Percentiles rank a stretch among this genome's conserved stretches.
Conservation (phyloP, 768 basidiomycete genomes). For the Collybia mongolica region DNA sequence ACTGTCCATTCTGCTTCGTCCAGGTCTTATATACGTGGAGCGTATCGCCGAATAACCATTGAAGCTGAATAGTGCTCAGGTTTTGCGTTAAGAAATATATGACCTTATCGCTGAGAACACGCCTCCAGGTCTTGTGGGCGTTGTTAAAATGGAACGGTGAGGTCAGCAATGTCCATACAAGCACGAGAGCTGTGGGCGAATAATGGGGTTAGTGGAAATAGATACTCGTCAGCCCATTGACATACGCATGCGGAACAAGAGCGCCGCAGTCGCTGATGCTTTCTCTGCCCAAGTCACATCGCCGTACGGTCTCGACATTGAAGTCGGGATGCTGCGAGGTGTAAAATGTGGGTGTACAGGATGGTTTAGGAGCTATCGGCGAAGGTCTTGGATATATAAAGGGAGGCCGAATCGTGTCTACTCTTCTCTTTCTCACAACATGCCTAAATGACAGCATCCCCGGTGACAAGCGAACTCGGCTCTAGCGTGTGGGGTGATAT, state of each 20-base stretch:
- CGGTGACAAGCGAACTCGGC: no score
- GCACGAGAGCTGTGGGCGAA: constrained; percentile 9
- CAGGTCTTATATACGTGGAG: constrained; percentile 19
- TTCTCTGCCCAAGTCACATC: constrained; percentile 13
- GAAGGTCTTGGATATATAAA: no score
- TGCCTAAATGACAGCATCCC: no score
- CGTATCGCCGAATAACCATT: constrained; percentile 17
- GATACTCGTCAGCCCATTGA: neutral
- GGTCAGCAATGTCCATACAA: constrained; percentile 15
- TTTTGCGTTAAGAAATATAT: constrained; percentile 6
- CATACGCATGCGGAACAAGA: constrained; percentile 12
- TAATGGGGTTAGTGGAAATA: neutral
- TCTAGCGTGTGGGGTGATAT: no score
- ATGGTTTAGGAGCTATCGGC: no score
- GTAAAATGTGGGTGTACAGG: no score
- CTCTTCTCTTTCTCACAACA: no score
- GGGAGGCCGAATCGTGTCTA: no score
- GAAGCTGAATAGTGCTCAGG: constrained; percentile 20
- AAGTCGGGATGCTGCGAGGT: no score
- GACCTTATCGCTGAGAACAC: constrained; percentile 15
- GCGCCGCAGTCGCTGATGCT: neutral
- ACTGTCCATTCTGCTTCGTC: constrained; percentile 17
- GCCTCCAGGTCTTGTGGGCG: constrained; percentile 18
- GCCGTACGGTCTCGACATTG: constrained; percentile 5
- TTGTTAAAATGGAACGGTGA: constrained; percentile 14